Percentiles rank a stretch among this genome's conserved stretches.
Conservation (phyloP, 2,329 filamentous ascomycete genomes). For the Myriosclerotinia duriaeana region DNA sequence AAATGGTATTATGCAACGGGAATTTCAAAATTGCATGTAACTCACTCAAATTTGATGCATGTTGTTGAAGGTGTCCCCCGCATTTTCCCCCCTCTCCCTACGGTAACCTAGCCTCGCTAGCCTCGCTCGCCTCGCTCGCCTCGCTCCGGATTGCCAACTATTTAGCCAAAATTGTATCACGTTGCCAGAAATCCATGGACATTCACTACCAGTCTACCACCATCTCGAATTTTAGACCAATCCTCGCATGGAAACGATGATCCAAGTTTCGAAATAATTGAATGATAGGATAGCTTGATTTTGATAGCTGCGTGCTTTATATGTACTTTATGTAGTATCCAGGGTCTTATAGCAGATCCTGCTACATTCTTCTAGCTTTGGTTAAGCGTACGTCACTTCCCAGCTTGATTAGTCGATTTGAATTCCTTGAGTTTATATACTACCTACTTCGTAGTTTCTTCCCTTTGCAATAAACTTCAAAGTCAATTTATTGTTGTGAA, state of each 20-base stretch:
- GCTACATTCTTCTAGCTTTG: not conserved
- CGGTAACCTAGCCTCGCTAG: not conserved
- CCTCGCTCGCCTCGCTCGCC: too few species aligned
- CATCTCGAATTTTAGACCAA: not conserved
- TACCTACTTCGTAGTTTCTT: not conserved
- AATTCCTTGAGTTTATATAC: constrained; percentile 4
- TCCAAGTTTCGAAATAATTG: constrained; percentile 5
- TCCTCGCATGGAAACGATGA: not conserved
- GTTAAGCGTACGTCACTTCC: constrained; percentile 9
- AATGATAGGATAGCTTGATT: constrained; percentile 3
- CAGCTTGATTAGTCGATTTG: constrained; percentile 7
- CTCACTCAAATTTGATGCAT: too few species aligned
- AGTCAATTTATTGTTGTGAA: not conserved
- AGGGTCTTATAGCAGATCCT: constrained; percentile 1
- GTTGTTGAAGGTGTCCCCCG: not conserved
- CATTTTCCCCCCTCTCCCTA: not conserved
- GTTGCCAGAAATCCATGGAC: not conserved
- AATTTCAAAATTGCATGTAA: not conserved
- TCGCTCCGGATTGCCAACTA: not conserved
- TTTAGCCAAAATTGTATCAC: not conserved
- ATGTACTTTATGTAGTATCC: not conserved
- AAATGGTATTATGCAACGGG: constrained; percentile 3
- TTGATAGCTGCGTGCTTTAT: constrained; percentile 2
- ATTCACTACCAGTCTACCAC: not conserved
- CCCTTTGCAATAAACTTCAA: not conserved